Evolutionary conservation across 352 stramenopile genomes (phyloP).

Genomic region (Phytophthora kernoviae): DNA sequence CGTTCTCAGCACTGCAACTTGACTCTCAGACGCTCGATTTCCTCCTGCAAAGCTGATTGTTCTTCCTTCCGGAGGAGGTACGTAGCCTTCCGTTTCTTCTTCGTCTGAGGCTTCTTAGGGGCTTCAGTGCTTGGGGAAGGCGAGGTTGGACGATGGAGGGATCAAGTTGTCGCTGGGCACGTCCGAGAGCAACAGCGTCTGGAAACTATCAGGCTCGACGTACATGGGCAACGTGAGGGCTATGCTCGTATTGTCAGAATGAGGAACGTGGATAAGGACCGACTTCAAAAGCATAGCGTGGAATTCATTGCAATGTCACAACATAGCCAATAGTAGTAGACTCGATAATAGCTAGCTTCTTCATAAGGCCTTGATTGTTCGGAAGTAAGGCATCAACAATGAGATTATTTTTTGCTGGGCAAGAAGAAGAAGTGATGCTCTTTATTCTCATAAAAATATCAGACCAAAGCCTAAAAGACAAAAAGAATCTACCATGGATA

Average conservation of each 20-base stretch:
- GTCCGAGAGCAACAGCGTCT: not conserved
- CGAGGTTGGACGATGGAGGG: not conserved
- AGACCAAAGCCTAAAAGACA: no score
- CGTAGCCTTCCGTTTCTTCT: conserved; percentile 39
- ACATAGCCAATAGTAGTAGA: no score
- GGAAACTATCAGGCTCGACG: not conserved
- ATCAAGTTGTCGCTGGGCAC: not conserved
- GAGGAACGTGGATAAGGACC: no score
- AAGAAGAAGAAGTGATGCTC: no score
- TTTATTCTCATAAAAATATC: no score
- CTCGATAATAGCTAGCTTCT: no score
- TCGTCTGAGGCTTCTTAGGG: conserved; percentile 8
- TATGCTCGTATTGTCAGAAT: no score
- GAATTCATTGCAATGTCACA: no score
- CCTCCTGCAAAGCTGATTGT: conserved; percentile 28
- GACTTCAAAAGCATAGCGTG: no score
- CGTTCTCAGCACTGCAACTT: conserved; percentile 38
- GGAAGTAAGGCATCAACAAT: no score
- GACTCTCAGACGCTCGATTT: conserved; percentile 37
- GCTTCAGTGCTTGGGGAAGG: not conserved
- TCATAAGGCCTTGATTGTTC: no score
- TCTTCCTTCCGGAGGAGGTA: conserved; percentile 48
- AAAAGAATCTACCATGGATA: not conserved
- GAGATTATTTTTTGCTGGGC: no score
- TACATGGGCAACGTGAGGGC: not conserved